Evolutionary conservation across 495 filamentous ascomycete species (phyloP).

Genomic region (Penicilliopsis zonata): DNA sequence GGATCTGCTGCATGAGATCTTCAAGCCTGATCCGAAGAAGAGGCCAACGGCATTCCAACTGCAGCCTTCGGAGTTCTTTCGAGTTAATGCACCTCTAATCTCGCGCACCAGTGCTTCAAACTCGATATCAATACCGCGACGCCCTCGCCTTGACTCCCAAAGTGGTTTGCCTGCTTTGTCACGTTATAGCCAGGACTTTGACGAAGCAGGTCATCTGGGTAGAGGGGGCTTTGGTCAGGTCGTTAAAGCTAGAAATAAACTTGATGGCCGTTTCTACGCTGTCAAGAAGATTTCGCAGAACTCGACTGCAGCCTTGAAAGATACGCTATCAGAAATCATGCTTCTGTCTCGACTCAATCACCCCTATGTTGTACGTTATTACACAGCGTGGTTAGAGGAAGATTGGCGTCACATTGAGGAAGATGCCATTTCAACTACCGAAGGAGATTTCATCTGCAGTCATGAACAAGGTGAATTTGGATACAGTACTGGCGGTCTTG

Average conservation of each 20-base stretch:
- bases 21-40: slow-evolving; percentile 71
- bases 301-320: slow-evolving; percentile 64
- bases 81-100: slow-evolving; percentile 38
- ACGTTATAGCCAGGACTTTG: slow-evolving; percentile 77
- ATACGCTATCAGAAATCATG: slow-evolving; percentile 85
- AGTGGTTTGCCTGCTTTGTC: slow-evolving; percentile 37
- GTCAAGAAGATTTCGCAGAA: slow-evolving; percentile 90
- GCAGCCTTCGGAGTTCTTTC: slow-evolving; percentile 77
- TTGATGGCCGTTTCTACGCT: slow-evolving; percentile 87
- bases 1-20: slow-evolving; percentile 71
- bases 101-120: slow-evolving; percentile 23
- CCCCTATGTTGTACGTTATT: slow-evolving; percentile 92
- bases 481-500: slow-evolving; percentile 68
- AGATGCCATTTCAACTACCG: slow-evolving; percentile 44
- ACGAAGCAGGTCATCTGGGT: slow-evolving; percentile 76
- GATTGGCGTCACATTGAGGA: slow-evolving; percentile 44
- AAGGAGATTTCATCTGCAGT: slow-evolving; percentile 31
- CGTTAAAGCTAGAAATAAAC: slow-evolving; percentile 88
- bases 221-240: slow-evolving; percentile 96
- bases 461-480: slow-evolving; percentile 48
- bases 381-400: slow-evolving; percentile 87
- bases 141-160: slow-evolving; percentile 37
- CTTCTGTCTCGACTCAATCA: slow-evolving; percentile 86
- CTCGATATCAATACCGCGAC: slow-evolving; percentile 26
- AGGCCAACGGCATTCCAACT: slow-evolving; percentile 83